phyloP scores from a whole-genome alignment of 2,329 filamentous ascomycete genomes.

The Aureobasidium namibiae region DNA sequence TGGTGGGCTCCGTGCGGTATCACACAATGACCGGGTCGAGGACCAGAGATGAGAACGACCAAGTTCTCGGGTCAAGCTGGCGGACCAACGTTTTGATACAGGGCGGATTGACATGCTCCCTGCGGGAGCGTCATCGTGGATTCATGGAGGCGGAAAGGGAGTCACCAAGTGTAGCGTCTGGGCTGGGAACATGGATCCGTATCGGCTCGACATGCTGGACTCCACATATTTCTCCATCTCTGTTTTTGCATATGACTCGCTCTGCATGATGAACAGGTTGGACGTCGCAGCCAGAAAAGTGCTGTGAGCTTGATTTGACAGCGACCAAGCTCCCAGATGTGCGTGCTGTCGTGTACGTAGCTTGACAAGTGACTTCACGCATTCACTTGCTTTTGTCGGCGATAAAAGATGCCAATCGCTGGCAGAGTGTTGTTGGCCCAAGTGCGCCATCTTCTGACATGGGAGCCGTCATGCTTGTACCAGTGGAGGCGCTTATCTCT shows the following conservation, averaged over 20 bases:
- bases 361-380: constrained; percentile 1
- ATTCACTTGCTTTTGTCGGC: constrained; percentile 7
- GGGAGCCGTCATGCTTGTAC: constrained; percentile 5
- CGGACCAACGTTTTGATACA: constrained; percentile 12
- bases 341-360: constrained; percentile 11
- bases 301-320: constrained; percentile 10
- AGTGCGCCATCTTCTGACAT: constrained; percentile 11
- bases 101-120: constrained; percentile 9
- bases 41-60: constrained; percentile 12
- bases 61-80: constrained; percentile 11
- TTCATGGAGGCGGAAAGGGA: constrained; percentile 8
- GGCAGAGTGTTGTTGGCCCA: not conserved
- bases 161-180: constrained; percentile 5
- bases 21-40: constrained; percentile 13
- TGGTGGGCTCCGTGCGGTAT: constrained; percentile 10
- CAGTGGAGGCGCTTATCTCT: constrained; percentile 6
- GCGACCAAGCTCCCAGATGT: not conserved
- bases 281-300: not conserved
- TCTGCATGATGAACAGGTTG: not conserved
- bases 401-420: constrained; percentile 1
- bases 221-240: constrained; percentile 9
- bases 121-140: constrained; percentile 11
- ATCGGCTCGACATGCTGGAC: constrained; percentile 9
- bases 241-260: constrained; percentile 7
- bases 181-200: not conserved